Conservation (phyloP, 2,329 filamentous ascomycete genomes). For the Penicillium nordicum region DNA sequence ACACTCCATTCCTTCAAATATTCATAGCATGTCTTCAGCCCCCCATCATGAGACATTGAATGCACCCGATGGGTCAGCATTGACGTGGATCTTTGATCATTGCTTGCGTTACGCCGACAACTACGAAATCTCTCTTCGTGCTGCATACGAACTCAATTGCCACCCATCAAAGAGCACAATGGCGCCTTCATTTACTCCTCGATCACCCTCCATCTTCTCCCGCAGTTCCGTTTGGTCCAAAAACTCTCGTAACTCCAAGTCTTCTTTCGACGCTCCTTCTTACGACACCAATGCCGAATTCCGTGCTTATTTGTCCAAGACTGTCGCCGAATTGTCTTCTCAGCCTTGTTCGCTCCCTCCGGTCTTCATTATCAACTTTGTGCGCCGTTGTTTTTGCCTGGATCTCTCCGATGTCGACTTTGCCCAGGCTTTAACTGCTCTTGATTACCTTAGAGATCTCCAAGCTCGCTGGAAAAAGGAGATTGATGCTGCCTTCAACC, state of each 20-base stretch:
- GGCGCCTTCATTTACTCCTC: constrained; percentile 20
- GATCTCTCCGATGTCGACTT: constrained; percentile 61
- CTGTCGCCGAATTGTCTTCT: constrained; percentile 57
- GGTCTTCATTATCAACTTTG: constrained; percentile 60
- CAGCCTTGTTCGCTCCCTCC: constrained; percentile 62
- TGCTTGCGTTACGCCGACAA: constrained; percentile 59
- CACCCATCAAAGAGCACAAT: constrained; percentile 44
- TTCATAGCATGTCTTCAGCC: constrained; percentile 13
- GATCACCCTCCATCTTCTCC: constrained; percentile 30
- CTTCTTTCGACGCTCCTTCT: constrained; percentile 20
- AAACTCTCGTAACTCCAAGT: constrained; percentile 20
- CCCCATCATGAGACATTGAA: constrained; percentile 14
- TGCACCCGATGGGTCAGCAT: constrained; percentile 40
- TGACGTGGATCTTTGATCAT: constrained; percentile 57
- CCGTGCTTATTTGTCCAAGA: constrained; percentile 43
- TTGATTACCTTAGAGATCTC: constrained; percentile 64
- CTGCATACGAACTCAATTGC: constrained; percentile 66
- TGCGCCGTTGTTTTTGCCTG: constrained; percentile 57
- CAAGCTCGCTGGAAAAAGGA: constrained; percentile 60
- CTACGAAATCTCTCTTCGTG: constrained; percentile 64
- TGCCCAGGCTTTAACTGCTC: constrained; percentile 60
- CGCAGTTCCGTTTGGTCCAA: constrained; percentile 31
- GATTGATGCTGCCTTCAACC: constrained; percentile 52
- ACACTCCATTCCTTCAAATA: neutral
- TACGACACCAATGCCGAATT: constrained; percentile 42